phyloP scores from a whole-genome alignment of 805 yeast genomes.

The Jamesozyma spencerorum region DNA sequence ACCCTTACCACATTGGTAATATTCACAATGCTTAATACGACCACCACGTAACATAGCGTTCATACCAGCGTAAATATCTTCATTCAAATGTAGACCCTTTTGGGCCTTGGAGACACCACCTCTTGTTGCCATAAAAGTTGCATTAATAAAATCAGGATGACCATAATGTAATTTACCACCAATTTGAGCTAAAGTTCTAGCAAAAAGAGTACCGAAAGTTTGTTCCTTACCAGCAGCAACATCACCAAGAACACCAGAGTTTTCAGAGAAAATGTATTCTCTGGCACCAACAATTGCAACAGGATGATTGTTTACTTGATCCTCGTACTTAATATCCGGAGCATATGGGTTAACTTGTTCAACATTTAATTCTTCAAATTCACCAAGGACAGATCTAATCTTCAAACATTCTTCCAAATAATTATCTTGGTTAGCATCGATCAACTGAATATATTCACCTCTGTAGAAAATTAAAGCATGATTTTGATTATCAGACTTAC shows the following conservation, averaged over 20 bases:
- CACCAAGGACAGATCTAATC: constrained; percentile 77
- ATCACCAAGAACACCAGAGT: constrained; percentile 86
- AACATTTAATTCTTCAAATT: constrained; percentile 70
- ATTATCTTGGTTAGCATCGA: constrained; percentile 95
- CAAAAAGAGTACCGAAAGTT: constrained; percentile 91
- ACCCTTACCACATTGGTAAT: constrained; percentile 94
- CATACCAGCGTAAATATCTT: constrained; percentile 95
- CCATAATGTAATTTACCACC: constrained; percentile 95
- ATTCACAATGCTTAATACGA: constrained; percentile 88
- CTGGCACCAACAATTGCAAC: constrained; percentile 94
- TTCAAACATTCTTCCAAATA: constrained; percentile 89
- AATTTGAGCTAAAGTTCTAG: constrained; percentile 83
- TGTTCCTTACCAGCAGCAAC: constrained; percentile 97
- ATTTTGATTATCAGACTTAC: constrained; percentile 92
- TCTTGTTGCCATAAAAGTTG: constrained; percentile 83
- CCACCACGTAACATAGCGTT: constrained; percentile 85
- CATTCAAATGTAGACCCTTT: constrained; percentile 85
- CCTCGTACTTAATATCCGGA: constrained; percentile 44
- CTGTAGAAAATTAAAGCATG: constrained; percentile 77
- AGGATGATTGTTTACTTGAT: constrained; percentile 58
- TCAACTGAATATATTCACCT: constrained; percentile 89
- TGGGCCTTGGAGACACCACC: constrained; percentile 96
- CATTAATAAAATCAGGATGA: constrained; percentile 91
- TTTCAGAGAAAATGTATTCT: constrained; percentile 89
- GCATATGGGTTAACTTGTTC: constrained; percentile 45